Conservation (phyloP, 805 yeast genomes). For the Kazachstania psychrophila region DNA sequence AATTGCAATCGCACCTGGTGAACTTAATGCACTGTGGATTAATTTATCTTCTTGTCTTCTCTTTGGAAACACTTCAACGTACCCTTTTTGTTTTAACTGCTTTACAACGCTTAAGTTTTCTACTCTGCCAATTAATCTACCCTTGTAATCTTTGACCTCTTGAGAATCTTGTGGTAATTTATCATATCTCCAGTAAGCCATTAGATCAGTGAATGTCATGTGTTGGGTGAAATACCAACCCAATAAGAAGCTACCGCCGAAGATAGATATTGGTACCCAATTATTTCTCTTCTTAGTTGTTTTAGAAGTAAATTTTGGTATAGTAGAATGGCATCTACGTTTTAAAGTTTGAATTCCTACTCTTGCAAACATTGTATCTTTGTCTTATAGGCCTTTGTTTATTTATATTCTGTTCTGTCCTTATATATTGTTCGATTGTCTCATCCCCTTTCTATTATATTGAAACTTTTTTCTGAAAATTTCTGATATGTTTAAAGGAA, state of each 20-base stretch:
- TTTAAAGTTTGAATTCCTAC: slow-evolving; percentile 4
- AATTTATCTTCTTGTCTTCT: slow-evolving; percentile 15
- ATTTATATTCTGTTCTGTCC: background rate
- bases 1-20: slow-evolving; percentile 73
- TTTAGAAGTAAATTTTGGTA: slow-evolving; percentile 1
- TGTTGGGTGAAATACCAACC: slow-evolving; percentile 30
- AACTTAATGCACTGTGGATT: slow-evolving; percentile 43
- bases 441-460: background rate
- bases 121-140: slow-evolving; percentile 38
- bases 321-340: slow-evolving; percentile 1
- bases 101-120: slow-evolving; percentile 43
- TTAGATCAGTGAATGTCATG: slow-evolving; percentile 28
- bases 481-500: background rate
- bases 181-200: slow-evolving; percentile 30
- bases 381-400: too few relatives aligned
- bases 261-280: slow-evolving; percentile 23
- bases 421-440: too few relatives aligned
- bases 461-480: background rate
- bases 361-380: slow-evolving; percentile 12
- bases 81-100: slow-evolving; percentile 34
- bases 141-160: slow-evolving; percentile 24
- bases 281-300: background rate
- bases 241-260: slow-evolving; percentile 23
- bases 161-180: slow-evolving; percentile 23
- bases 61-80: slow-evolving; percentile 27